Evolutionary conservation across 345 rosid genomes (phyloP).

Genomic region (Laguncularia racemosa): DNA sequence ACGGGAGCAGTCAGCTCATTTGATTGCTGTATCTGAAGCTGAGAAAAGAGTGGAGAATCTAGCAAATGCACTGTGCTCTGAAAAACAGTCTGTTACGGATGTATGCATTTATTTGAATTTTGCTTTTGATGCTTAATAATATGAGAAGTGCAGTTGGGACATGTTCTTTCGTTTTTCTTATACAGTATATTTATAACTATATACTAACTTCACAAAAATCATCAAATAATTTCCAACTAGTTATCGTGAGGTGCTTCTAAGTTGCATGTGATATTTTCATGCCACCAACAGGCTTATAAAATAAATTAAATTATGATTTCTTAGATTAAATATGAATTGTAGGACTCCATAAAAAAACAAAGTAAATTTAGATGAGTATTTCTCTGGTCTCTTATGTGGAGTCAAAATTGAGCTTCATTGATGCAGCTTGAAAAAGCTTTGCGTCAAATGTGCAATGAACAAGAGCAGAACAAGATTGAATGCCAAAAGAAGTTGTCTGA

Average conservation of each 20-base stretch:
- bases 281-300: too few relatives aligned
- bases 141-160: background rate
- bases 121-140: background rate
- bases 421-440: conserved; percentile 72
- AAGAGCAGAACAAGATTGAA: conserved; percentile 35
- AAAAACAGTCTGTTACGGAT: conserved; percentile 57
- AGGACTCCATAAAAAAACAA: conserved; percentile 1
- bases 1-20: conserved; percentile 57
- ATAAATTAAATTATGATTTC: too few relatives aligned
- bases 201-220: too few relatives aligned
- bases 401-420: conserved; percentile 1
- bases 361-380: background rate
- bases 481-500: conserved; percentile 59
- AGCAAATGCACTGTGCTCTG: conserved; percentile 45
- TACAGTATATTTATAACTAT: too few relatives aligned
- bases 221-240: too few relatives aligned
- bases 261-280: too few relatives aligned
- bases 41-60: conserved; percentile 67
- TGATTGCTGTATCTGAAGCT: conserved; percentile 57
- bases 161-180: background rate
- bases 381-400: conserved; percentile 1
- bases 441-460: conserved; percentile 42
- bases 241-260: too few relatives aligned
- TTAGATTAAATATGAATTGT: background rate
- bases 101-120: conserved; percentile 24